Evolutionary conservation across 192 early-diverging fungal species (phyloP).

Genomic region (Chytriomyces sp.): DNA sequence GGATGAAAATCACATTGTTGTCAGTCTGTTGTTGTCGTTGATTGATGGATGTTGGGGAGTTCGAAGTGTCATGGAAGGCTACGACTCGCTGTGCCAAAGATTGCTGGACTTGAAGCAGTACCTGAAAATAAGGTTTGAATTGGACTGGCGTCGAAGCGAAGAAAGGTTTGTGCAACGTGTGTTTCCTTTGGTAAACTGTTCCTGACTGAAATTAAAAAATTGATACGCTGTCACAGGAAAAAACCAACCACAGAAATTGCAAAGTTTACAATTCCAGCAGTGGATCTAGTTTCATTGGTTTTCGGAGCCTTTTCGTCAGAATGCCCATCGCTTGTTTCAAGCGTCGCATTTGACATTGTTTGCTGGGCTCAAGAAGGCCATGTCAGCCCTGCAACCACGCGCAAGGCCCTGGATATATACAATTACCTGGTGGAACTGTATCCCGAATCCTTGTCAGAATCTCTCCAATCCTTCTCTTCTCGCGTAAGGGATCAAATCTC

Average conservation of each 20-base stretch:
- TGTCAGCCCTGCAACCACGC: constrained; percentile 38
- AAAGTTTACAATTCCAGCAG: constrained; percentile 36
- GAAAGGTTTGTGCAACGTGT: constrained; percentile 7
- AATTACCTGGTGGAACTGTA: constrained; percentile 35
- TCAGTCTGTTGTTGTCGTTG: constrained; percentile 36
- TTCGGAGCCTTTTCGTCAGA: constrained; percentile 46
- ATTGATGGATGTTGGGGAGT: constrained; percentile 48
- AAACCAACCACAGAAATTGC: constrained; percentile 23
- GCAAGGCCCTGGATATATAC: constrained; percentile 40
- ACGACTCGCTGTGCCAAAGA: constrained; percentile 17
- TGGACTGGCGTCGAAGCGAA: constrained; percentile 16
- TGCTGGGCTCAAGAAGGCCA: constrained; percentile 49
- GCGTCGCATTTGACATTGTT: constrained; percentile 44
- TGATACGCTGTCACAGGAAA: constrained; percentile 16
- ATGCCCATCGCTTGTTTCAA: constrained; percentile 28
- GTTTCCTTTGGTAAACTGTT: not conserved
- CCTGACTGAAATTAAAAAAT: constrained; percentile 36
- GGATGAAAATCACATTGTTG: constrained; percentile 34
- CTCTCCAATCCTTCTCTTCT: constrained; percentile 32
- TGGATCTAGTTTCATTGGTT: constrained; percentile 40
- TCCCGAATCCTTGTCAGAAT: constrained; percentile 29
- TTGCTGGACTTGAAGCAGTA: constrained; percentile 26
- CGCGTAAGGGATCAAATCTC: constrained; percentile 46
- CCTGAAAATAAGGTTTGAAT: constrained; percentile 10
- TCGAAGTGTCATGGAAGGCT: not conserved